A percentile compares a stretch with the other conserved stretches of the same genome.
Conservation (phyloP, 352 stramenopile genomes). For the Poterioochromonas sp. region DNA sequence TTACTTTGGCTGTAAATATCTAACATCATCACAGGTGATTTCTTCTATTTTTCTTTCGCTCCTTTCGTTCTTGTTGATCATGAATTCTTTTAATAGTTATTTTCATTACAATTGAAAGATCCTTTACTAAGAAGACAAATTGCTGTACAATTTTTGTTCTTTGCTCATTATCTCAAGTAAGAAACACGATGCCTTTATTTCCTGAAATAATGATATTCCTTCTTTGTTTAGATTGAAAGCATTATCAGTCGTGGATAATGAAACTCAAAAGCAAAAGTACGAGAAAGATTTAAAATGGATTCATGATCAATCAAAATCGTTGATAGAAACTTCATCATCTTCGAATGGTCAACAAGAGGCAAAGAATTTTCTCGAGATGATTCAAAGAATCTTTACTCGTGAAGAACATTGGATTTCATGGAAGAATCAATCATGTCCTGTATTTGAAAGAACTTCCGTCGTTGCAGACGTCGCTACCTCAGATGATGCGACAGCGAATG, state of each 20-base stretch:
- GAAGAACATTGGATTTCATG: constrained; percentile 7
- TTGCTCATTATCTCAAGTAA: constrained; percentile 17
- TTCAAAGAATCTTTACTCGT: background rate
- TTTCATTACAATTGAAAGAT: constrained; percentile 19
- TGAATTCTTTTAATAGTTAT: constrained; percentile 17
- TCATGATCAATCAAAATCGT: background rate
- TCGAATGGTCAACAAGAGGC: background rate
- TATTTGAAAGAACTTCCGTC: background rate
- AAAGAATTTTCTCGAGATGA: background rate
- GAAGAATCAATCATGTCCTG: background rate
- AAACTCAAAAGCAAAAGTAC: background rate
- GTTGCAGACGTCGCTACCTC: background rate
- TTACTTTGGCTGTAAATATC: constrained; percentile 16
- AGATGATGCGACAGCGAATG: background rate
- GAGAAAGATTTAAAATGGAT: background rate
- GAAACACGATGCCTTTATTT: background rate
- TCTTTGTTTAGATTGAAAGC: constrained; percentile 1
- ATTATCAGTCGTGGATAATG: background rate
- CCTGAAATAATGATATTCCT: background rate
- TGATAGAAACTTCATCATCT: background rate
- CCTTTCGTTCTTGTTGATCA: background rate
- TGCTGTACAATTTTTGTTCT: constrained; percentile 3
- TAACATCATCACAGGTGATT: constrained; percentile 19
- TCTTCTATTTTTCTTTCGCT: background rate
- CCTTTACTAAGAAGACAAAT: constrained; percentile 1